Evolutionary conservation across 371 early-diverging fungal genomes (phyloP), one percentile per base, ranked within the genome.

Genomic region (Apophysomyces elegans): DNA sequence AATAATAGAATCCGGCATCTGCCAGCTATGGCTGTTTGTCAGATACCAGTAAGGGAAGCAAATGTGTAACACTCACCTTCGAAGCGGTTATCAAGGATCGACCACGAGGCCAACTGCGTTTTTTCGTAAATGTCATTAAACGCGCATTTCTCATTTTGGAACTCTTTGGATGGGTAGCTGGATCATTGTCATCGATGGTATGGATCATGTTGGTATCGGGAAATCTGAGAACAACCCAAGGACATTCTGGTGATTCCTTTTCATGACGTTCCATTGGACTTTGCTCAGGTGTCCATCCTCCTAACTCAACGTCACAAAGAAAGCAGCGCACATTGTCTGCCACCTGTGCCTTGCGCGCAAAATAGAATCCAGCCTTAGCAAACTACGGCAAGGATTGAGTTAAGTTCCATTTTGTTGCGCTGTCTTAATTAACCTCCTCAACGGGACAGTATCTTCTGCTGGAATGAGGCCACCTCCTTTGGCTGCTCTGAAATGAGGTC

Each of bases 361-460:
- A 65, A 38, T 70, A 78, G 18, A 78, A 76, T 4, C 79, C 79
- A 41, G 76, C 73, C 50, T 63, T 66, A 3, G 76, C 79, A 65
- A 73, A 71, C 79, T 78, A 58, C 16, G 46, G 32, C 32, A 44
- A 38, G 39, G 26, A 47, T 14, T 18, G 3, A 21, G 26, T 7
- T 9, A 13, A 54, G 32, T 4, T 35, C 18, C 35, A 37, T 58
- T 13, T 58, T 13, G 0, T 4, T 57, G 13, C 45, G 9, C 14
- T 46, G 13, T 14, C n/a, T 2, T 7, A 36, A 37, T 12, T 65
- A 65, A 76, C 76, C 4, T 58, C 66, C 65, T 73, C 76, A 16
- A 60, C 64, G 36, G 56, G 56, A 13, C 56, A 38, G 11, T 58
- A 60, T 2, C 50, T 18, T 9, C 57, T 62, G 13, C 56, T 50